Percentiles rank a stretch among this genome's conserved stretches.
These are phyloP conservation scores for Cercospora sesami DNA, from an alignment of 2,329 filamentous ascomycete genomes.

Conservation along the genomic window DNA sequence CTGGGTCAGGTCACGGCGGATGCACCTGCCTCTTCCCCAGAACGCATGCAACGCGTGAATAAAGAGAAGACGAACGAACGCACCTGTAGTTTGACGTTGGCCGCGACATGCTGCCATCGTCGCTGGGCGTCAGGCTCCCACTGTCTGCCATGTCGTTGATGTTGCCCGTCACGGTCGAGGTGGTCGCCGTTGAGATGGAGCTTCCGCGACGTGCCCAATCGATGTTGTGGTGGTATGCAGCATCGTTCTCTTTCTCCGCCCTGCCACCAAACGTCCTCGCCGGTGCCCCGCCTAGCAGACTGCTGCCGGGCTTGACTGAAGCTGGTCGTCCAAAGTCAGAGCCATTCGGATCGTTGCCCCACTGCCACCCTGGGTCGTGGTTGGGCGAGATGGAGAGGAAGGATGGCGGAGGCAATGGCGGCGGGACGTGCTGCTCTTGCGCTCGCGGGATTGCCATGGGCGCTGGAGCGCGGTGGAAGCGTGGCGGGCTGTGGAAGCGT, in stretches of 20 bases:
- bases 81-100: constrained; percentile 48
- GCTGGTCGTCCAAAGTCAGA: constrained; percentile 49
- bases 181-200: constrained; percentile 42
- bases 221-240: constrained; percentile 25
- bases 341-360: constrained; percentile 57
- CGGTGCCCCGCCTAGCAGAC: constrained; percentile 43
- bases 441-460: constrained; percentile 65
- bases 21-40: neutral
- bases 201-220: constrained; percentile 43
- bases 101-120: constrained; percentile 35
- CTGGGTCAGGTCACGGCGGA: neutral
- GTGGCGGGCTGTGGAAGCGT: constrained; percentile 41
- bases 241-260: constrained; percentile 34
- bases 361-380: constrained; percentile 63
- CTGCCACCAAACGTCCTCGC: constrained; percentile 22
- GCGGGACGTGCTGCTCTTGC: constrained; percentile 53
- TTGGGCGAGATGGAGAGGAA: constrained; percentile 57
- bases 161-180: constrained; percentile 35
- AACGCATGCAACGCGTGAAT: neutral
- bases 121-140: constrained; percentile 31
- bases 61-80: constrained; percentile 22
- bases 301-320: constrained; percentile 51
- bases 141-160: constrained; percentile 32
- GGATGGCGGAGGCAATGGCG: constrained; percentile 64
- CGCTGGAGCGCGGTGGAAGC: constrained; percentile 47